phyloP scores from a whole-genome alignment of 352 stramenopile species.

The Pythium biforme region DNA sequence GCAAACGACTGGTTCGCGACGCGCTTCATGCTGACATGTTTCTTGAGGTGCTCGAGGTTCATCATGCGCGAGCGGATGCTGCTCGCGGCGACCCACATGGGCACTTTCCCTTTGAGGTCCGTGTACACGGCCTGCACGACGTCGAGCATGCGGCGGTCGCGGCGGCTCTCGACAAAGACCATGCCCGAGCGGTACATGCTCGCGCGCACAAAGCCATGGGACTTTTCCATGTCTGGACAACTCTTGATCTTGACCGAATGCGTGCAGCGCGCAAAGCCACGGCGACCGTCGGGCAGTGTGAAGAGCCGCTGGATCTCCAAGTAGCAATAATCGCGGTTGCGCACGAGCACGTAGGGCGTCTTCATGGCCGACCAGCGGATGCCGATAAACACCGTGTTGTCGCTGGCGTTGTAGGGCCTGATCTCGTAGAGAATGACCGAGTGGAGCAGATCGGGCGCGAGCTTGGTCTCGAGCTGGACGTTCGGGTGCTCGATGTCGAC shows the following conservation, averaged over 20 bases:
- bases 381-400: conserved; percentile 66
- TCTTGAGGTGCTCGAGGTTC: conserved; percentile 76
- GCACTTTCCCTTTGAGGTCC: conserved; percentile 77
- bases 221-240: conserved; percentile 81
- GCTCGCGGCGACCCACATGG: conserved; percentile 62
- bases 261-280: conserved; percentile 69
- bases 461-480: conserved; percentile 70
- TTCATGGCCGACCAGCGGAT: conserved; percentile 75
- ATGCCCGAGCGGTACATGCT: conserved; percentile 83
- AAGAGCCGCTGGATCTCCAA: conserved; percentile 77
- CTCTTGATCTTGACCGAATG: conserved; percentile 87
- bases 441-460: conserved; percentile 71
- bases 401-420: conserved; percentile 45
- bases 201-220: conserved; percentile 68
- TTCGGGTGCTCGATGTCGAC: conserved; percentile 74
- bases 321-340: conserved; percentile 78
- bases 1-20: conserved; percentile 73
- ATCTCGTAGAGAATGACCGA: conserved; percentile 82
- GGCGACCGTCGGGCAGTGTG: conserved; percentile 47
- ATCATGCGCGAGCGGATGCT: conserved; percentile 64
- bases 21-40: conserved; percentile 80
- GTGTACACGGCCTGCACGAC: conserved; percentile 81
- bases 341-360: conserved; percentile 70
- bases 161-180: conserved; percentile 76
- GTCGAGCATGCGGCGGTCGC: conserved; percentile 70